These are phyloP conservation scores for Soucietia sequanensis DNA, from an alignment of 805 yeast species.

Conservation along the genomic window DNA sequence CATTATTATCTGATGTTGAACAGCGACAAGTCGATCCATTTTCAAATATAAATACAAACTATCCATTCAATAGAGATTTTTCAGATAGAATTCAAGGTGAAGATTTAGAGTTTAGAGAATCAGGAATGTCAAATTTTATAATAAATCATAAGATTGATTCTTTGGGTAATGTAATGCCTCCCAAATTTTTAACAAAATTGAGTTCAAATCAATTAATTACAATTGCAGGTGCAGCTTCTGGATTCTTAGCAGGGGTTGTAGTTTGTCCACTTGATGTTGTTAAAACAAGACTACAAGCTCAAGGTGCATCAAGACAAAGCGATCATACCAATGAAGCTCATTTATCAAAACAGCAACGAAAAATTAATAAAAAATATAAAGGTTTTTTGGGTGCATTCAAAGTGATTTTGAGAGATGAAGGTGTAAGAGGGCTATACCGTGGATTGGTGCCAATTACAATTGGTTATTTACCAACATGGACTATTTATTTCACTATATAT, in stretches of 20 bases:
- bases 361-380: constrained; percentile 38
- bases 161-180: constrained; percentile 18
- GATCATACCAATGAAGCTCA: constrained; percentile 5
- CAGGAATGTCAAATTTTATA: constrained; percentile 18
- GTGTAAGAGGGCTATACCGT: constrained; percentile 77
- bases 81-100: constrained; percentile 39
- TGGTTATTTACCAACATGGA: constrained; percentile 98
- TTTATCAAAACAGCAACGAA: constrained; percentile 17
- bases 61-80: constrained; percentile 23
- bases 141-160: constrained; percentile 17
- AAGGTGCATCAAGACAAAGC: constrained; percentile 50
- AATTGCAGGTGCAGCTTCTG: constrained; percentile 89
- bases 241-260: constrained; percentile 80
- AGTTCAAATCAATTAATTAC: constrained; percentile 65
- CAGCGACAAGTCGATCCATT: too few species aligned
- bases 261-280: constrained; percentile 95
- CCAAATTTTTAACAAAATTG: constrained; percentile 18
- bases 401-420: constrained; percentile 74
- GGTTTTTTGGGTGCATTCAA: constrained; percentile 65
- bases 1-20: too few species aligned
- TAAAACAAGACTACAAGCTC: constrained; percentile 92
- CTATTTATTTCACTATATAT: constrained; percentile 88
- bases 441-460: constrained; percentile 90
- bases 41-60: too few species aligned
- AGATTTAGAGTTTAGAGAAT: constrained; percentile 31